Percentiles rank a stretch among this genome's conserved stretches.
Conservation (phyloP, 1,284 basidiomycete species). For the Butyriboletus appendiculatus region DNA sequence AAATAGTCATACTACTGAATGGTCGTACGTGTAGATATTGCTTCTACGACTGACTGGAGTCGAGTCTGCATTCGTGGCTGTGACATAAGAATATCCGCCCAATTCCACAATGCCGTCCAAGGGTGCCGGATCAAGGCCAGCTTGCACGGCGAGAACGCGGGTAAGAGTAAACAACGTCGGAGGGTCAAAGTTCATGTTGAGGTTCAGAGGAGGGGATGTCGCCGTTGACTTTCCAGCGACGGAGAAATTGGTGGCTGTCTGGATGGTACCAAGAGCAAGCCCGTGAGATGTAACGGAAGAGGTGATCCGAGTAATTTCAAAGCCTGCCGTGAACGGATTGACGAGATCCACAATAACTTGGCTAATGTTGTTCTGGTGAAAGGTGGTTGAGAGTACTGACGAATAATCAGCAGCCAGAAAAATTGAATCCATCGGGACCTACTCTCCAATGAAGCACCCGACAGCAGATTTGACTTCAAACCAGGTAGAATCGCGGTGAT, state of each 20-base stretch:
- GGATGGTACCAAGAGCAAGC: conserved; percentile 66
- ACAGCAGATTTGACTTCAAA: conserved; percentile 57
- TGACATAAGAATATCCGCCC: conserved; percentile 68
- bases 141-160: conserved; percentile 63
- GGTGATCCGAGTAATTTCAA: conserved; percentile 63
- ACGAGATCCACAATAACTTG: conserved; percentile 64
- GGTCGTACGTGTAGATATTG: conserved; percentile 56
- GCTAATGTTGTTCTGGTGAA: conserved; percentile 61
- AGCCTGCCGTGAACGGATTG: conserved; percentile 69
- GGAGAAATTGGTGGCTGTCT: conserved; percentile 54
- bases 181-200: conserved; percentile 75
- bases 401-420: conserved; percentile 7
- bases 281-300: conserved; percentile 68
- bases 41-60: conserved; percentile 39
- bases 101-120: conserved; percentile 70
- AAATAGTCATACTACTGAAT: conserved; percentile 3
- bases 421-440: conserved; percentile 9
- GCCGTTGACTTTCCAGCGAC: conserved; percentile 57
- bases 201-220: conserved; percentile 57
- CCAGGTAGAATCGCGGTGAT: conserved; percentile 65
- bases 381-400: conserved; percentile 68
- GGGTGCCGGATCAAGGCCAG: conserved; percentile 60
- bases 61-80: conserved; percentile 41
- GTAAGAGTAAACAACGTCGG: conserved; percentile 72
- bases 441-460: conserved; percentile 58